Evolutionary conservation across 257 asterid species (phyloP).

Genomic region (Solanum corneliomulleri): DNA sequence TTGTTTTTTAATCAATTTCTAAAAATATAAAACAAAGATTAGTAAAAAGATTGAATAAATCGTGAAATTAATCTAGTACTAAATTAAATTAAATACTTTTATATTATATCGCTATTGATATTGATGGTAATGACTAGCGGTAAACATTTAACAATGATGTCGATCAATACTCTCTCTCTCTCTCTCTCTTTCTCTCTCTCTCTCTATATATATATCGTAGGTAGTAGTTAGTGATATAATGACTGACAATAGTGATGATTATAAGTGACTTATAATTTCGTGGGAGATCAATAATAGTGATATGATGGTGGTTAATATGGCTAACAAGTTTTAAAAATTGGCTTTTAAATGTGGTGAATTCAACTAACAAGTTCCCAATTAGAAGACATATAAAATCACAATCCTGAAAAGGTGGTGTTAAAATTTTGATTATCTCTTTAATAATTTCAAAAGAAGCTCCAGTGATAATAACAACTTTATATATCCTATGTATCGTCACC

Average conservation of each 20-base stretch:
- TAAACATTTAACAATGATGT: no score
- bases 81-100: no score
- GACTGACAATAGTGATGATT: neutral
- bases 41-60: no score
- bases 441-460: neutral
- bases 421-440: neutral
- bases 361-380: neutral
- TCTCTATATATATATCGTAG: no score
- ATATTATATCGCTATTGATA: no score
- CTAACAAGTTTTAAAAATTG: neutral
- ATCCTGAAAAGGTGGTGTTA: neutral
- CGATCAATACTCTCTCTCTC: no score
- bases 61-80: neutral
- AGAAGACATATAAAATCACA: neutral
- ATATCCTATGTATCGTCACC: neutral
- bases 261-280: neutral
- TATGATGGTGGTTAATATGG: neutral
- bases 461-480: no score
- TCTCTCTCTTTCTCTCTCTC: no score
- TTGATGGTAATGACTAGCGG: neutral
- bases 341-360: neutral
- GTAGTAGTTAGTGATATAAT: no score
- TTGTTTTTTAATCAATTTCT: no score
- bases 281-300: neutral
- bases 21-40: no score